A percentile compares a stretch with the other conserved stretches of the same genome.
Conservation (phyloP, 2,329 filamentous ascomycete species). For the Sclerotinia spermophila region DNA sequence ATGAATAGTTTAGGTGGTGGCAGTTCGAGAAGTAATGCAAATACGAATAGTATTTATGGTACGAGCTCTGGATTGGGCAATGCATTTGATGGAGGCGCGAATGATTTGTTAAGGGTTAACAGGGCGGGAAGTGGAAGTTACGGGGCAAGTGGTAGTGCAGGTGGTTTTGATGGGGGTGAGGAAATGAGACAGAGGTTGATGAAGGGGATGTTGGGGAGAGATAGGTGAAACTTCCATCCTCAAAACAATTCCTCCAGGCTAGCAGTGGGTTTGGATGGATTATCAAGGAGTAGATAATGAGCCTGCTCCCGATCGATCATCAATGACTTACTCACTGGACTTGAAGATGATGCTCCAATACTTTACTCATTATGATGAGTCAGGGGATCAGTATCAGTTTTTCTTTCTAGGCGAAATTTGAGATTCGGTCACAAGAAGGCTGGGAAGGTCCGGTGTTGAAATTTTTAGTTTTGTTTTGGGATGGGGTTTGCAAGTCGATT, state of each 20-base stretch:
- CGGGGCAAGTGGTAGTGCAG: conserved; percentile 5
- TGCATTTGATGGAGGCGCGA: conserved; percentile 20
- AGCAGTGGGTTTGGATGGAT: background rate
- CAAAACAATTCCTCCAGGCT: background rate
- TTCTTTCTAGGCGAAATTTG: too few species aligned
- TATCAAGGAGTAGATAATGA: background rate
- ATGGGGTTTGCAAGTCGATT: background rate
- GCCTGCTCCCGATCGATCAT: background rate
- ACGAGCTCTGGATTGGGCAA: conserved; percentile 24
- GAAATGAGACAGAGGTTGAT: conserved; percentile 15
- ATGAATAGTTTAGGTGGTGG: conserved; percentile 17
- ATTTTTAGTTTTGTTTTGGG: background rate
- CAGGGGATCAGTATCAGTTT: background rate
- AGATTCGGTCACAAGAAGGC: background rate
- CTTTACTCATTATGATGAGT: background rate
- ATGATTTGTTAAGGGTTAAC: conserved; percentile 27
- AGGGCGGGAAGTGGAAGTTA: conserved; percentile 26
- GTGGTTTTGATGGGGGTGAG: background rate
- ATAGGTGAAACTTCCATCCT: background rate
- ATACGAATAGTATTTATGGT: conserved; percentile 21
- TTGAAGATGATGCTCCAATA: background rate
- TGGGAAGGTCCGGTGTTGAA: background rate
- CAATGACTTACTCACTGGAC: background rate
- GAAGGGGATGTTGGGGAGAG: conserved; percentile 15
- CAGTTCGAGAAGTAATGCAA: conserved; percentile 17